phyloP scores from a whole-genome alignment of 2,329 filamentous ascomycete genomes.

The Exophiala lecanii-corni region DNA sequence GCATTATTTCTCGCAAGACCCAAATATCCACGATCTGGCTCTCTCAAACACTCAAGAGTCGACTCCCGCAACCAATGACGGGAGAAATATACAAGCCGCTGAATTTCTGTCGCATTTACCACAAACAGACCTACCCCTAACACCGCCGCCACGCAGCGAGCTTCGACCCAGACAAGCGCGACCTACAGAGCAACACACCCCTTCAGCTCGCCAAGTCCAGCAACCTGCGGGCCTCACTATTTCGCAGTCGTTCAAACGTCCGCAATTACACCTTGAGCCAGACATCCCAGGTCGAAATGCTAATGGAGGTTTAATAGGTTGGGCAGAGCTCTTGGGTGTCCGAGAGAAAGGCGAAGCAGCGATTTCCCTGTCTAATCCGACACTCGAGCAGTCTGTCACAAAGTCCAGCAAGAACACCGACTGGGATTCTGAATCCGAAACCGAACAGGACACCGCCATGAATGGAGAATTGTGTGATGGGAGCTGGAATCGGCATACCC shows the following conservation, averaged over 20 bases:
- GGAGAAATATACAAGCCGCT: too few species aligned
- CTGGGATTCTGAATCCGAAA: not conserved
- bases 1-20: too few species aligned
- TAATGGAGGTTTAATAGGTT: slow-evolving; percentile 41
- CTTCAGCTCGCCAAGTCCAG: not conserved
- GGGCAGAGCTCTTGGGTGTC: slow-evolving; percentile 41
- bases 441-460: not conserved
- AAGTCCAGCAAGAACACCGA: too few species aligned
- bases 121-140: too few species aligned
- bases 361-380: too few species aligned
- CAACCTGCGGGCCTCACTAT: not conserved
- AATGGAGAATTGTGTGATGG: too few species aligned
- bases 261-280: slow-evolving; percentile 38
- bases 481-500: too few species aligned
- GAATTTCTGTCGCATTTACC: too few species aligned
- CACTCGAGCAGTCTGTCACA: too few species aligned
- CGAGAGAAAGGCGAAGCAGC: slow-evolving; percentile 32
- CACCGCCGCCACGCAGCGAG: not conserved
- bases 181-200: not conserved
- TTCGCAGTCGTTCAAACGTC: not conserved
- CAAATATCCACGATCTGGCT: too few species aligned
- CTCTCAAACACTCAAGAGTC: too few species aligned
- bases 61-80: too few species aligned
- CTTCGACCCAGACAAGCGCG: not conserved
- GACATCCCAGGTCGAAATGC: slow-evolving; percentile 40